Percentiles rank a stretch among this genome's conserved stretches.
Evolutionary conservation across 371 early-diverging fungal species (phyloP).

Genomic region (Apophysomyces variabilis): DNA sequence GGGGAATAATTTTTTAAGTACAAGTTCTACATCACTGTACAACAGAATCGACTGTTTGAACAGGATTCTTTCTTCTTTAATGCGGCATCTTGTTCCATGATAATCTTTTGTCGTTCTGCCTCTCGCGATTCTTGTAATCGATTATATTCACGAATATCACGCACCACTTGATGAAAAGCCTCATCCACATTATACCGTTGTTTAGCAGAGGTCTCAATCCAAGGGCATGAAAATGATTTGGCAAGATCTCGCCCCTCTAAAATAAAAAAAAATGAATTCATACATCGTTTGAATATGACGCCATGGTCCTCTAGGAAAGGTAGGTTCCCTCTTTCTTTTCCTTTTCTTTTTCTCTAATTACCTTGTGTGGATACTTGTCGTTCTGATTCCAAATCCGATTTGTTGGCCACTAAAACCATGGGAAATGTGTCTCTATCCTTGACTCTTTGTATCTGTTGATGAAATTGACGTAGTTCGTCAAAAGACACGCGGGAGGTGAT

Average conservation of each 20-base stretch:
- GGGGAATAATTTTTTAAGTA: too few relatives aligned
- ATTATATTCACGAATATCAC: slow-evolving; percentile 5
- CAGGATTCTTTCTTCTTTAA: slow-evolving; percentile 11
- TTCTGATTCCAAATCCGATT: slow-evolving; percentile 82
- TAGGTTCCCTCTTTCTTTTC: too few relatives aligned
- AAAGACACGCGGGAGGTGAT: slow-evolving; percentile 68
- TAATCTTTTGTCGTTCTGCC: neutral
- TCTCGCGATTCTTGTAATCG: slow-evolving; percentile 7
- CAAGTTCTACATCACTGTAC: slow-evolving; percentile 1
- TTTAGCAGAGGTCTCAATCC: slow-evolving; percentile 4
- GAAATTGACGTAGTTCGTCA: slow-evolving; percentile 67
- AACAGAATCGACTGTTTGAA: slow-evolving; percentile 6
- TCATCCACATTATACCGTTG: slow-evolving; percentile 7
- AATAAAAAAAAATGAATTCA: slow-evolving; percentile 27
- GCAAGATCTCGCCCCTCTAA: slow-evolving; percentile 7
- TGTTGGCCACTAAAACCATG: slow-evolving; percentile 87
- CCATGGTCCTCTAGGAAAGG: too few relatives aligned
- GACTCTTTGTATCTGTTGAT: slow-evolving; percentile 69
- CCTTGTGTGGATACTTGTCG: slow-evolving; percentile 73
- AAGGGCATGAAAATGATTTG: slow-evolving; percentile 5
- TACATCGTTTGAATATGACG: too few relatives aligned
- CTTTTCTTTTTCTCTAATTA: slow-evolving; percentile 27
- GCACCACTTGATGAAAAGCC: slow-evolving; percentile 6
- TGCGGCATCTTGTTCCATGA: slow-evolving; percentile 5
- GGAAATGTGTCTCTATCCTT: slow-evolving; percentile 84